phyloP scores from a whole-genome alignment of 495 filamentous ascomycete genomes.

The Hypoxylon perforatum region DNA sequence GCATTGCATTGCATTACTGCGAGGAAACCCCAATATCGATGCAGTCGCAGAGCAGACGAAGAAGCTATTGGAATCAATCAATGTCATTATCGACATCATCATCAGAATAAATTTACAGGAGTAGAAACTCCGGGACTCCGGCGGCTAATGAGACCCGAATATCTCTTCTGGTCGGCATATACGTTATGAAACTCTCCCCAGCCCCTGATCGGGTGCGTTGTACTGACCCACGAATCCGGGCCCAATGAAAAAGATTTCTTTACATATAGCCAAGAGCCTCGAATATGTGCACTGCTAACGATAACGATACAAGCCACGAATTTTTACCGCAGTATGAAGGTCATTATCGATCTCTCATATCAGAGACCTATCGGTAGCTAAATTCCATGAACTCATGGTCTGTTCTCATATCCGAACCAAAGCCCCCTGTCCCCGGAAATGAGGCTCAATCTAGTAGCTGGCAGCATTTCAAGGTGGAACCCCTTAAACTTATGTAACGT shows the following conservation, averaged over 20 bases:
- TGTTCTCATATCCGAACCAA: slow-evolving; percentile 32
- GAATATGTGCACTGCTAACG: neutral
- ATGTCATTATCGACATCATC: too few relatives aligned
- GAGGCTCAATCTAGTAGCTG: slow-evolving; percentile 36
- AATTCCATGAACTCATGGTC: slow-evolving; percentile 18
- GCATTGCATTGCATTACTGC: too few relatives aligned
- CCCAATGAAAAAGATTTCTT: slow-evolving; percentile 22
- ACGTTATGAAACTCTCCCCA: slow-evolving; percentile 22
- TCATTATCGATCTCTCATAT: neutral
- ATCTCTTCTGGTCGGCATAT: slow-evolving; percentile 17
- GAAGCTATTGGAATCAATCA: too few relatives aligned
- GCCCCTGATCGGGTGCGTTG: slow-evolving; percentile 29
- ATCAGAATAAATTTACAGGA: neutral
- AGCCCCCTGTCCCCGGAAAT: slow-evolving; percentile 37
- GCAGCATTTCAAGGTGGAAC: slow-evolving; percentile 14
- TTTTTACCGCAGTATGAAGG: slow-evolving; percentile 14
- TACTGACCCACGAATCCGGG: slow-evolving; percentile 16
- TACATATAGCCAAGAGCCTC: slow-evolving; percentile 6
- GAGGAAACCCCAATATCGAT: neutral
- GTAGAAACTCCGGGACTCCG: neutral
- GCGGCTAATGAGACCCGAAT: neutral
- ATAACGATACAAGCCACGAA: neutral
- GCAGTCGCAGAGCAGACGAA: neutral
- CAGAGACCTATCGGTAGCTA: slow-evolving; percentile 12
- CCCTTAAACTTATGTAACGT: slow-evolving; percentile 7